Evolutionary conservation across 2,329 filamentous ascomycete species (phyloP).

Genomic region (Aspergillus tamarii): DNA sequence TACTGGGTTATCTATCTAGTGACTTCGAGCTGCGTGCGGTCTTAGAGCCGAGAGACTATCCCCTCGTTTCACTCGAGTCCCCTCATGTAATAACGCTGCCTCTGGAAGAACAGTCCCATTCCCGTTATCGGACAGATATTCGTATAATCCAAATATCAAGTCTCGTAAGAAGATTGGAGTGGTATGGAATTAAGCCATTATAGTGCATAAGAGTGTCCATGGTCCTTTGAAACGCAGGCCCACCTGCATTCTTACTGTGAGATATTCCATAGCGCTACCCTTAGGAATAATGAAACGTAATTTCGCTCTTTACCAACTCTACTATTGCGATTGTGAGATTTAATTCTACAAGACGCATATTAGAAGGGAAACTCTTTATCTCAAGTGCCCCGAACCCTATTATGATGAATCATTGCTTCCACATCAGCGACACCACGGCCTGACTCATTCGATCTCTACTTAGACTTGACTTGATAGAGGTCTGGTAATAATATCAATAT

Average conservation of each 20-base stretch:
- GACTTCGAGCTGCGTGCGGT: background rate
- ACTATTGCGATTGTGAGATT: too few relatives aligned
- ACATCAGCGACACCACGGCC: too few relatives aligned
- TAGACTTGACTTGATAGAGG: too few relatives aligned
- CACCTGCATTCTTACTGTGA: too few relatives aligned
- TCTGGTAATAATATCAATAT: too few relatives aligned
- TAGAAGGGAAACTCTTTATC: too few relatives aligned
- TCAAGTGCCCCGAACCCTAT: too few relatives aligned
- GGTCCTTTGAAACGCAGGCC: background rate
- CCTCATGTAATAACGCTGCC: background rate
- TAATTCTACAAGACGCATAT: too few relatives aligned
- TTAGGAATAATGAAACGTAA: background rate
- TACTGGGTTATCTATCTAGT: background rate
- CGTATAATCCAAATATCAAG: background rate
- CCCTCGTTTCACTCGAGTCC: background rate
- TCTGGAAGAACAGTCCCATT: background rate
- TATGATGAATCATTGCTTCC: too few relatives aligned
- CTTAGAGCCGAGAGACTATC: background rate
- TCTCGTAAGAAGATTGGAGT: background rate
- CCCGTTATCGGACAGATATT: background rate
- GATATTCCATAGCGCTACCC: background rate
- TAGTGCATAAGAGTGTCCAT: too few relatives aligned
- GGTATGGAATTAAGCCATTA: too few relatives aligned
- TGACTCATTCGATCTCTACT: too few relatives aligned
- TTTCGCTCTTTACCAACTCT: background rate